phyloP scores from a whole-genome alignment of 352 stramenopile genomes.

The Globisporangium radiosum region DNA sequence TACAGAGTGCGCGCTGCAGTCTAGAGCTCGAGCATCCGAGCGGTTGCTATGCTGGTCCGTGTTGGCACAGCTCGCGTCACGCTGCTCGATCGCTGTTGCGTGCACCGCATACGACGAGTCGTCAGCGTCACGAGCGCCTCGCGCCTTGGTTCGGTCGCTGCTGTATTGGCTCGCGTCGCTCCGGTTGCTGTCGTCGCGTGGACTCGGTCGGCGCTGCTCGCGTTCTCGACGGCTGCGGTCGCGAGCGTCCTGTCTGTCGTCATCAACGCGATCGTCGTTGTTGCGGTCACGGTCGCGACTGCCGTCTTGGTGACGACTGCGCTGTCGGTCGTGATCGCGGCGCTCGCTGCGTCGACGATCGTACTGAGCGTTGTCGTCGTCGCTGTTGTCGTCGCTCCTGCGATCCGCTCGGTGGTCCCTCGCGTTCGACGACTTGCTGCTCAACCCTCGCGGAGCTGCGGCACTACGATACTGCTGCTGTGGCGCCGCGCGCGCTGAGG shows the following conservation, averaged over 20 bases:
- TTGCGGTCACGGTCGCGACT: constrained; percentile 3
- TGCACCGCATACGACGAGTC: no score
- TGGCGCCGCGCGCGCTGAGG: constrained; percentile 15
- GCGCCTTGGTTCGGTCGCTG: constrained; percentile 1
- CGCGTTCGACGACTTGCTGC: constrained; percentile 5
- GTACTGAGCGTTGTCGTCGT: constrained; percentile 17
- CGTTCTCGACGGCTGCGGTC: no score
- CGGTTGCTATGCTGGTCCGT: no score
- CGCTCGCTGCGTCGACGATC: constrained; percentile 5
- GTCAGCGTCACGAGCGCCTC: constrained; percentile 3
- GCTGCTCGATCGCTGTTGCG: background rate
- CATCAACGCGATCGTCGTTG: constrained; percentile 8
- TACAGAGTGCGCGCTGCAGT: no score
- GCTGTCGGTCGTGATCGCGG: constrained; percentile 7
- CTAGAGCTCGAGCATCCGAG: no score
- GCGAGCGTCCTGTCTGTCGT: background rate
- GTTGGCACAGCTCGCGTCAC: no score
- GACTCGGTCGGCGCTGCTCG: no score
- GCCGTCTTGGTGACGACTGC: constrained; percentile 3
- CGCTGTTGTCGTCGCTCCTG: constrained; percentile 1
- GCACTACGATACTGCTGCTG: constrained; percentile 14
- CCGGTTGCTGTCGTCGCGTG: background rate
- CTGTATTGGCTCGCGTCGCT: background rate
- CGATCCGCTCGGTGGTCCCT: constrained; percentile 14
- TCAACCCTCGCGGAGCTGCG: constrained; percentile 10